Evolutionary conservation across 2,329 filamentous ascomycete species (phyloP).

Genomic region (Penicillium aurantiogriseum): DNA sequence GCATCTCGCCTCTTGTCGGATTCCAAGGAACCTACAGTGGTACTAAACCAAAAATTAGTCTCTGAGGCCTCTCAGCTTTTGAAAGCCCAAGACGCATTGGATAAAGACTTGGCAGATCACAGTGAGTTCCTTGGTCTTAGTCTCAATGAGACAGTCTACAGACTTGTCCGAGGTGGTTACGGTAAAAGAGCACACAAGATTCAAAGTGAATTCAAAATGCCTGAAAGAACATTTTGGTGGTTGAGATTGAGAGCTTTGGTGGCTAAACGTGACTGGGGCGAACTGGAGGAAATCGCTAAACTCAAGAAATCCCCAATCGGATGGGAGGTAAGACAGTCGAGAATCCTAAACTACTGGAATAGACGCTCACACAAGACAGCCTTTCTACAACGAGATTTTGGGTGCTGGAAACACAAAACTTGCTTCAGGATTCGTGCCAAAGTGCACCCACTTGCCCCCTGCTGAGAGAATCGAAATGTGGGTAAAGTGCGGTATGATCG

Average conservation of each 20-base stretch:
- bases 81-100: conserved; percentile 81
- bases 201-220: conserved; percentile 86
- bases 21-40: conserved; percentile 67
- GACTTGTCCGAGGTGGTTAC: conserved; percentile 78
- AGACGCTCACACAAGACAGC: conserved; percentile 52
- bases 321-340: conserved; percentile 71
- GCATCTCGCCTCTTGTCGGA: conserved; percentile 81
- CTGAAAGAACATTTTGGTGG: conserved; percentile 90
- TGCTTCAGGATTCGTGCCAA: conserved; percentile 79
- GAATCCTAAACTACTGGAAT: conserved; percentile 13
- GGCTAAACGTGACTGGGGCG: conserved; percentile 84
- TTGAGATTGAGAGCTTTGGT: conserved; percentile 80
- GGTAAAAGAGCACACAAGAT: conserved; percentile 82
- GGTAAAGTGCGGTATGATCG: conserved; percentile 87
- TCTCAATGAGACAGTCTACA: conserved; percentile 89
- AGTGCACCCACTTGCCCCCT: conserved; percentile 70
- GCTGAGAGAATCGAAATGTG: conserved; percentile 84
- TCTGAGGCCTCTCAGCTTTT: conserved; percentile 78
- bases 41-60: conserved; percentile 69
- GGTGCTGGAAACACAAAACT: conserved; percentile 87
- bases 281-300: conserved; percentile 78
- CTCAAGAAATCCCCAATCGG: conserved; percentile 85
- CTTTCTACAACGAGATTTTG: conserved; percentile 87
- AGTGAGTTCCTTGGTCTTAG: conserved; percentile 73
- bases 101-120: conserved; percentile 70